Evolutionary conservation across 2,329 filamentous ascomycete genomes (phyloP).

Genomic region (Pseudogymnoascus sp.): DNA sequence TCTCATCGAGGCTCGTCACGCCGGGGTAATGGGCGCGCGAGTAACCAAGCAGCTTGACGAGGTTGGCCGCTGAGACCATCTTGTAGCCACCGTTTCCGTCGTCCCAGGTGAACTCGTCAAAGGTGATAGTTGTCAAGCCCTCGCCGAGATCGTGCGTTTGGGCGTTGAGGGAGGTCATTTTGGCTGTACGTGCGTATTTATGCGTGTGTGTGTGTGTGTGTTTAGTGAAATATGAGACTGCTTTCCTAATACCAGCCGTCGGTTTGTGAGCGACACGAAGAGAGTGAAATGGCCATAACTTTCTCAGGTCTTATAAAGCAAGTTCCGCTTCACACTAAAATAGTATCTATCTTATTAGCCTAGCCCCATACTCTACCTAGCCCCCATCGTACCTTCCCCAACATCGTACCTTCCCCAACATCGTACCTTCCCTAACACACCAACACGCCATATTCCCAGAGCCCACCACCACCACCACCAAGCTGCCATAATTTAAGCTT

Average conservation of each 20-base stretch:
- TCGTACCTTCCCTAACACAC: neutral
- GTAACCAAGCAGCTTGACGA: neutral
- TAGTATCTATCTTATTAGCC: neutral
- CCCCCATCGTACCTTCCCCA: no score
- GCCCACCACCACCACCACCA: no score
- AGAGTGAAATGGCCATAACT: neutral
- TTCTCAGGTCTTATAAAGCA: neutral
- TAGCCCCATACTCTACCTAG: no score
- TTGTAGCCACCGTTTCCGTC: neutral
- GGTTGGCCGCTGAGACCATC: neutral
- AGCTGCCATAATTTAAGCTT: neutral
- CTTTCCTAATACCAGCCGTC: neutral
- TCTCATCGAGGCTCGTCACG: neutral
- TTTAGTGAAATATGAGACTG: neutral
- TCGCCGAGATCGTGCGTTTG: neutral
- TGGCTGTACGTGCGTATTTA: neutral
- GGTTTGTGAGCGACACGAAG: neutral
- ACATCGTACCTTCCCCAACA: neutral
- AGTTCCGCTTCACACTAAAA: neutral
- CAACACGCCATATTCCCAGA: no score
- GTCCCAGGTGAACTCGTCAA: neutral
- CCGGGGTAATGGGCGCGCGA: neutral
- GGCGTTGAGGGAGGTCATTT: neutral
- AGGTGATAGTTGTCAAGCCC: neutral
- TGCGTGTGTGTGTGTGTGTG: neutral